Percentiles rank a stretch among this genome's conserved stretches.
phyloP scores from a whole-genome alignment of 768 basidiomycete species.

The Paxillus ammoniavirescens region DNA sequence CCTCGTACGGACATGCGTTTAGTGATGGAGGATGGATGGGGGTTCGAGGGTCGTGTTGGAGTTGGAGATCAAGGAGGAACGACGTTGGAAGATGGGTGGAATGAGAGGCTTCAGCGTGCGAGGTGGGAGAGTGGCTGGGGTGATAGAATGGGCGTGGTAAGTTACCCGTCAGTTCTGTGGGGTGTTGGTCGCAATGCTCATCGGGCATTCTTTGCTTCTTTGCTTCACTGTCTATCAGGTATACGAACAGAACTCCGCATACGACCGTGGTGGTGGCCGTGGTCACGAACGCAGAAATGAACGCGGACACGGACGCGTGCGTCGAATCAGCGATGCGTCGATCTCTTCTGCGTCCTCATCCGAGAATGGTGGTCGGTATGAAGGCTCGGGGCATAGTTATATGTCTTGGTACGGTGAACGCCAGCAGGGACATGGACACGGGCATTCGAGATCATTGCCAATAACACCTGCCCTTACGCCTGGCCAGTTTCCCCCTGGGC shows the following conservation, averaged over 20 bases:
- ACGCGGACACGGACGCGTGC: not conserved
- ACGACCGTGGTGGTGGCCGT: not conserved
- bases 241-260: not conserved
- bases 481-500: not conserved
- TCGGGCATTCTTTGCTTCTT: no score
- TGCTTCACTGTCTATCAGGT: no score
- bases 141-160: slow-evolving; percentile 7
- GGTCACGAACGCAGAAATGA: not conserved
- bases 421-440: not conserved
- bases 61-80: not conserved
- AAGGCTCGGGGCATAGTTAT: not conserved
- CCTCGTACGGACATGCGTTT: not conserved
- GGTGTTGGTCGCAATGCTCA: not conserved
- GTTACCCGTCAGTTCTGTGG: not conserved
- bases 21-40: not conserved
- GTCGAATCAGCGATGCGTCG: slow-evolving; percentile 22
- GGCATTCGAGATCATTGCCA: not conserved
- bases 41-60: not conserved
- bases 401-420: not conserved
- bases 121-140: not conserved
- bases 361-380: not conserved
- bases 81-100: not conserved
- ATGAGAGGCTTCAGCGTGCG: not conserved
- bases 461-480: not conserved
- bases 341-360: slow-evolving; percentile 8